These are phyloP conservation scores for Alternaria rosae DNA, from an alignment of 2,329 filamentous ascomycete genomes.

Conservation along the genomic window DNA sequence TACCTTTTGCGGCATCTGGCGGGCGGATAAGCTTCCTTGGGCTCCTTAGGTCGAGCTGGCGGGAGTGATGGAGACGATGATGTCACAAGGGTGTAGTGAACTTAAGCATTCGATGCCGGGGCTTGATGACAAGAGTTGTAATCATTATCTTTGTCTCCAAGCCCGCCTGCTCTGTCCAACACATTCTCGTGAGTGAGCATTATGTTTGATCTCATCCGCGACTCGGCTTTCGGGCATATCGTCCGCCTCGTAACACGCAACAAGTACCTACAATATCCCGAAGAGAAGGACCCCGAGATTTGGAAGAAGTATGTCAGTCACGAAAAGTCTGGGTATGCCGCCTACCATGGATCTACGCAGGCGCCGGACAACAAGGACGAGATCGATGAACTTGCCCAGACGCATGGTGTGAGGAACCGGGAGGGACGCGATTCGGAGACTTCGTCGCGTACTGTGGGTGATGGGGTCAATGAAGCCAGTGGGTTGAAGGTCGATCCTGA, in stretches of 20 bases:
- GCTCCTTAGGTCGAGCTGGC: not conserved
- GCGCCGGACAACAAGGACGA: slow-evolving; percentile 40
- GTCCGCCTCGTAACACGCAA: slow-evolving; percentile 52
- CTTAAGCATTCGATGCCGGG: slow-evolving; percentile 8
- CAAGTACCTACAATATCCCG: slow-evolving; percentile 53
- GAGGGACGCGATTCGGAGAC: slow-evolving; percentile 17
- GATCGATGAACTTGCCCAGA: slow-evolving; percentile 28
- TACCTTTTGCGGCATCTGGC: not conserved
- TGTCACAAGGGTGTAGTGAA: slow-evolving; percentile 6
- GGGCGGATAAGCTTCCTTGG: not conserved
- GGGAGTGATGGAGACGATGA: slow-evolving; percentile 10
- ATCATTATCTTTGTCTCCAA: not conserved
- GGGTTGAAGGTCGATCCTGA: slow-evolving; percentile 58
- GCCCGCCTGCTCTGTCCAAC: not conserved
- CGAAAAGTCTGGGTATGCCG: slow-evolving; percentile 59
- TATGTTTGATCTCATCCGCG: slow-evolving; percentile 30
- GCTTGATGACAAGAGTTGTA: not conserved
- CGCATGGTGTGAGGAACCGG: slow-evolving; percentile 16
- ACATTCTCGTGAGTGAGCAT: not conserved
- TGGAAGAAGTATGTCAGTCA: slow-evolving; percentile 59
- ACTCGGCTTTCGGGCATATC: slow-evolving; percentile 43
- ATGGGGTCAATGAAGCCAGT: slow-evolving; percentile 44
- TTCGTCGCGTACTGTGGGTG: slow-evolving; percentile 21
- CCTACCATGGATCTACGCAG: slow-evolving; percentile 54
- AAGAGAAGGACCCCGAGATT: slow-evolving; percentile 57